Evolutionary conservation across 371 early-diverging fungal species (phyloP).

Genomic region (Zopfochytrium polystomum): DNA sequence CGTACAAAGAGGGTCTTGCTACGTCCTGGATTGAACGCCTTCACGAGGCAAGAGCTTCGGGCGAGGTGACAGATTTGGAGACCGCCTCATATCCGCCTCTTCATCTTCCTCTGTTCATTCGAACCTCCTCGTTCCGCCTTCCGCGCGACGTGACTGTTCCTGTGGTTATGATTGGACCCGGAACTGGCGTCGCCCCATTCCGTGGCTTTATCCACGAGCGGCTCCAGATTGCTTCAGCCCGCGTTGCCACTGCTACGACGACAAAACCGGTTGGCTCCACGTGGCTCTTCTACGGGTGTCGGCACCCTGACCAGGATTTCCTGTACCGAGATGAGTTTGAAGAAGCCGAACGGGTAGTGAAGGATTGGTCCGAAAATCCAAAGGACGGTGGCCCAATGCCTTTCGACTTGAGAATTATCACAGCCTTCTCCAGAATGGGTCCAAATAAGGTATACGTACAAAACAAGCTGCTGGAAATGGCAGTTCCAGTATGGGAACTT

Average conservation of each 20-base stretch:
- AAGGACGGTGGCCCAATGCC: slow-evolving; percentile 23
- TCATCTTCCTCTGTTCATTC: slow-evolving; percentile 79
- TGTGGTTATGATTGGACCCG: slow-evolving; percentile 96
- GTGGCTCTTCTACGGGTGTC: slow-evolving; percentile 89
- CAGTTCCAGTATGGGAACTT: slow-evolving; percentile 69
- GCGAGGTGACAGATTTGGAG: not conserved
- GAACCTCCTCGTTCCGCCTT: slow-evolving; percentile 81
- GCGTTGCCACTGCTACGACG: slow-evolving; percentile 34
- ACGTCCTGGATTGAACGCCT: slow-evolving; percentile 49
- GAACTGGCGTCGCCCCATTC: slow-evolving; percentile 98
- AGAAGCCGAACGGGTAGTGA: slow-evolving; percentile 19
- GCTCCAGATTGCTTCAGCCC: slow-evolving; percentile 41
- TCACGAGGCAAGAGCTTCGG: slow-evolving; percentile 24
- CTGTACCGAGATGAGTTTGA: slow-evolving; percentile 81
- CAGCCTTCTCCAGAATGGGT: slow-evolving; percentile 81
- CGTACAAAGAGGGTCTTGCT: slow-evolving; percentile 30
- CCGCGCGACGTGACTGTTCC: slow-evolving; percentile 76
- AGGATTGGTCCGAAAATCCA: slow-evolving; percentile 5
- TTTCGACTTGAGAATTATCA: slow-evolving; percentile 36
- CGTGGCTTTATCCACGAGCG: slow-evolving; percentile 91
- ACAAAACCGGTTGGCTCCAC: slow-evolving; percentile 71
- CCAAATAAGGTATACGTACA: slow-evolving; percentile 86
- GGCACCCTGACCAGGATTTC: slow-evolving; percentile 74
- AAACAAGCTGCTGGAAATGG: slow-evolving; percentile 66
- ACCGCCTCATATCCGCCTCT: slow-evolving; percentile 3